Conservation (phyloP, 169 alveolate species). For the Cardiosporidium cionae region DNA sequence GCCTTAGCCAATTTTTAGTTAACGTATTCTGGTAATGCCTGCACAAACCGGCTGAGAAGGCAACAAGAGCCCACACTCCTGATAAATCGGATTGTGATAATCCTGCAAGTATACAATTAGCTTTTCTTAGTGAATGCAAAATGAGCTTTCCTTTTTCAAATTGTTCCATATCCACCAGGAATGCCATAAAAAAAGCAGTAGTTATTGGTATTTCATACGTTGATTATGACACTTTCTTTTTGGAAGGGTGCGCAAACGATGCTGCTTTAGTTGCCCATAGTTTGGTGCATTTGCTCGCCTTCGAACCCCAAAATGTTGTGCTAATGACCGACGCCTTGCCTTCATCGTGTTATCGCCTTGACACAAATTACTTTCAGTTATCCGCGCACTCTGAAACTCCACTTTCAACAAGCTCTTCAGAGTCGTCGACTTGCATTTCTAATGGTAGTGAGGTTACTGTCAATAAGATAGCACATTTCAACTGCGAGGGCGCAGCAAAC, state of each 20-base stretch:
- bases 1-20: too few relatives aligned
- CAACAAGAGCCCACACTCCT: too few relatives aligned
- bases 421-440: conserved; percentile 1
- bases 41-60: too few relatives aligned
- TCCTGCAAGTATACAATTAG: too few relatives aligned
- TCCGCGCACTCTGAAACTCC: conserved; percentile 5
- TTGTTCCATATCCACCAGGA: too few relatives aligned
- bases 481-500: too few relatives aligned
- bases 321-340: conserved; percentile 68
- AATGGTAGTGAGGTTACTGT: too few relatives aligned
- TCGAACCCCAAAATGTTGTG: conserved; percentile 58
- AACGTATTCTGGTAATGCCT: too few relatives aligned
- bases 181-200: conserved; percentile 64
- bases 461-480: too few relatives aligned
- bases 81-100: too few relatives aligned
- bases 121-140: too few relatives aligned
- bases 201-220: conserved; percentile 73
- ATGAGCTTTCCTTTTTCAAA: too few relatives aligned
- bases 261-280: conserved; percentile 70
- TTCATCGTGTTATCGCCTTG: conserved; percentile 47
- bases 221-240: conserved; percentile 38
- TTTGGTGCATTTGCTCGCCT: conserved; percentile 60
- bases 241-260: conserved; percentile 78
- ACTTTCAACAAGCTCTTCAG: conserved; percentile 1
- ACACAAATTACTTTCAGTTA: conserved; percentile 10